Percentiles rank a stretch among this genome's conserved stretches.
These are phyloP conservation scores for Cyberlindnera suaveolens DNA, from an alignment of 805 yeast species.

Conservation along the genomic window DNA sequence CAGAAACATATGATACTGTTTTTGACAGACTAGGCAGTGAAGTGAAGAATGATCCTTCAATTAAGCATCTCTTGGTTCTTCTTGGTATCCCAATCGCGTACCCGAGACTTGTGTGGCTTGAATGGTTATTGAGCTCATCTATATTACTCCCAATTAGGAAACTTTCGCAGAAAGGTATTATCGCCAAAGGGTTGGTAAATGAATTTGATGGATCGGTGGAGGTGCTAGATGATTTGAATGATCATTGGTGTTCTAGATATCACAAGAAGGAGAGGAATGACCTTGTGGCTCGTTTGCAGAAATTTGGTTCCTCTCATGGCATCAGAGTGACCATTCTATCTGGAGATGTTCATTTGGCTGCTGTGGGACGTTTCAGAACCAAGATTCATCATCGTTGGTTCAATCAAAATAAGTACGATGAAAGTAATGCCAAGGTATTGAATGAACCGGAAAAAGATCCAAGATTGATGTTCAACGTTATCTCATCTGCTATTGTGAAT, in stretches of 20 bases:
- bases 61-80: conserved; percentile 75
- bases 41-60: conserved; percentile 39
- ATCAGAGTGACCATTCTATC: conserved; percentile 78
- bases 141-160: conserved; percentile 58
- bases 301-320: conserved; percentile 56
- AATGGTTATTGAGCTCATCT: conserved; percentile 59
- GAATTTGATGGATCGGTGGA: conserved; percentile 92
- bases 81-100: conserved; percentile 94
- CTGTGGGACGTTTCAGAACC: conserved; percentile 70
- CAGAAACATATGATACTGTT: conserved; percentile 49
- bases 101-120: conserved; percentile 91
- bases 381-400: conserved; percentile 40
- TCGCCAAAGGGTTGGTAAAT: conserved; percentile 71
- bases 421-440: conserved; percentile 34
- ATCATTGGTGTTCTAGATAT: conserved; percentile 90
- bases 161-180: conserved; percentile 53
- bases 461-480: conserved; percentile 72
- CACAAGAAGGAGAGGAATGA: conserved; percentile 83
- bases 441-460: conserved; percentile 62
- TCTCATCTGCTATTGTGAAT: conserved; percentile 86
- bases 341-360: conserved; percentile 92
- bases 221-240: conserved; percentile 86
- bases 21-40: conserved; percentile 59
- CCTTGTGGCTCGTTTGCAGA: conserved; percentile 54
- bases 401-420: conserved; percentile 27